Evolutionary conservation across 306 rosid genomes (phyloP).

Genomic region (Prunus fruticosa): DNA sequence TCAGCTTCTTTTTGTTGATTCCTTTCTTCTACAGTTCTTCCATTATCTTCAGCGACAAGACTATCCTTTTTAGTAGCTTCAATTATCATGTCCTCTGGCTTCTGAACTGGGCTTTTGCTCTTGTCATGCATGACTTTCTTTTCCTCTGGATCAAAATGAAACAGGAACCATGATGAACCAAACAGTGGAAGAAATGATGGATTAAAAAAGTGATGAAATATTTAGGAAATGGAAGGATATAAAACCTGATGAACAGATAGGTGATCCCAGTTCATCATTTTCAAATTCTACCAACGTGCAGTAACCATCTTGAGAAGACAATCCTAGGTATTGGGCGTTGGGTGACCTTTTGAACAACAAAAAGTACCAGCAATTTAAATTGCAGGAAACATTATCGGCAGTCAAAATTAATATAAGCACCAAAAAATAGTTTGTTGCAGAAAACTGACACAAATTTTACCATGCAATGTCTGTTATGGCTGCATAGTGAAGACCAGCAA

Average conservation of each 20-base stretch:
- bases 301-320: conserved; percentile 95
- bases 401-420: conserved; percentile 14
- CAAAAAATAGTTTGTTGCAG: conserved; percentile 12
- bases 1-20: conserved; percentile 7
- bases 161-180: background rate
- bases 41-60: conserved; percentile 11
- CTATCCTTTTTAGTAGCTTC: conserved; percentile 23
- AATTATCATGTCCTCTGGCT: conserved; percentile 21
- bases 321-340: conserved; percentile 72
- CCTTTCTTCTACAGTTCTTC: conserved; percentile 23
- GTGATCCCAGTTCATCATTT: conserved; percentile 73
- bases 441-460: conserved; percentile 38
- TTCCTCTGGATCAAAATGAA: conserved; percentile 35
- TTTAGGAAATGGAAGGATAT: background rate
- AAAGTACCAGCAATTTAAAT: conserved; percentile 18
- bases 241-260: conserved; percentile 50
- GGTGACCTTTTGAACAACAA: conserved; percentile 63
- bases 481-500: conserved; percentile 93
- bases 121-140: conserved; percentile 25
- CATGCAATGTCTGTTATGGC: conserved; percentile 86
- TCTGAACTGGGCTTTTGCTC: conserved; percentile 22
- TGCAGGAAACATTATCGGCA: conserved; percentile 5
- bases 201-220: background rate
- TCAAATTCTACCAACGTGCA: conserved; percentile 87
- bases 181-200: conserved; percentile 1